Percentiles rank a stretch among this genome's conserved stretches.
Evolutionary conservation across 2,329 filamentous ascomycete genomes (phyloP).

Genomic region (Botrytis paeoniae): DNA sequence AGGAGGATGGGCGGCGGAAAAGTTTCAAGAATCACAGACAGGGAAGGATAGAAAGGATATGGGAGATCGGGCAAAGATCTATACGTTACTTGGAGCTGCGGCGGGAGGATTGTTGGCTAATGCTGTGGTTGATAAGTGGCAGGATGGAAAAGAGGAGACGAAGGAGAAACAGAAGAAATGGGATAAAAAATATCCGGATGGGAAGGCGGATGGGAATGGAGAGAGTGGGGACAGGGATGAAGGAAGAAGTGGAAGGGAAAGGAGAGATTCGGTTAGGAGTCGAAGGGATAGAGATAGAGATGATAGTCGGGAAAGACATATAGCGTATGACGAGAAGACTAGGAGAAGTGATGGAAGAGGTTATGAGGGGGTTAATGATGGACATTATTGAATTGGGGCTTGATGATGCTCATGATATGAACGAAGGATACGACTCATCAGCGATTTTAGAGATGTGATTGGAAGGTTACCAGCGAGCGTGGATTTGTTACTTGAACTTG

Average conservation of each 20-base stretch:
- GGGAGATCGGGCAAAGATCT: slow-evolving; percentile 21
- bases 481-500: background rate
- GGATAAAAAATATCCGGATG: slow-evolving; percentile 13
- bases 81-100: slow-evolving; percentile 32
- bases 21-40: slow-evolving; percentile 25
- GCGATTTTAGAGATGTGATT: background rate
- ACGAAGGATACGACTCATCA: background rate
- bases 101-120: slow-evolving; percentile 32
- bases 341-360: background rate
- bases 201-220: slow-evolving; percentile 1
- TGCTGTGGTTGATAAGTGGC: slow-evolving; percentile 30
- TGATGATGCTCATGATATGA: background rate
- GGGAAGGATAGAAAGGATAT: slow-evolving; percentile 22
- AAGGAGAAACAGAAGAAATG: slow-evolving; percentile 21
- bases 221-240: slow-evolving; percentile 3
- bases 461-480: background rate
- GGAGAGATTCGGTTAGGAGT: slow-evolving; percentile 7
- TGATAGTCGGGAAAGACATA: background rate
- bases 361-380: background rate
- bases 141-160: slow-evolving; percentile 26
- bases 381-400: background rate
- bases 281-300: background rate
- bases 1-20: slow-evolving; percentile 32
- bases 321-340: background rate
- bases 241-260: slow-evolving; percentile 3